A percentile compares a stretch with the other conserved stretches of the same genome.
These are phyloP conservation scores for Boletus pseudopeckii DNA, from an alignment of 768 basidiomycete genomes.

Conservation along the genomic window DNA sequence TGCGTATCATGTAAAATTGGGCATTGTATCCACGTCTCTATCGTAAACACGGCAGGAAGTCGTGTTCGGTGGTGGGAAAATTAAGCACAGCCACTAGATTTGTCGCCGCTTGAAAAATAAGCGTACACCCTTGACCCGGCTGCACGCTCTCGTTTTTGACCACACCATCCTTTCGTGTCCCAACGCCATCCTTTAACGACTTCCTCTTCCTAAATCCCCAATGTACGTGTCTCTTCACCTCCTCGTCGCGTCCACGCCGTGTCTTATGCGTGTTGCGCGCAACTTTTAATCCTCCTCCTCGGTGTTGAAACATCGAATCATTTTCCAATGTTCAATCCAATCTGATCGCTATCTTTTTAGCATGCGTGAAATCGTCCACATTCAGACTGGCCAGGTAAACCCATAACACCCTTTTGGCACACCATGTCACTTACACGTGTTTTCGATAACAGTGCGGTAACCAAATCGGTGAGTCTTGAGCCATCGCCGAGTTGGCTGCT, in stretches of 20 bases:
- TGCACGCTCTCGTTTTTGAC: slow-evolving; percentile 33
- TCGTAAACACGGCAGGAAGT: slow-evolving; percentile 9
- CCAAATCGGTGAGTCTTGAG: slow-evolving; percentile 81
- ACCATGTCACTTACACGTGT: slow-evolving; percentile 25
- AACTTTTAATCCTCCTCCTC: slow-evolving; percentile 17
- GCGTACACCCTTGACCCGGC: slow-evolving; percentile 39
- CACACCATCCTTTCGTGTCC: slow-evolving; percentile 33
- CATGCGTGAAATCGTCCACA: slow-evolving; percentile 99
- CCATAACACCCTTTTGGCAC: background rate
- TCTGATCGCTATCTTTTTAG: slow-evolving; percentile 42
- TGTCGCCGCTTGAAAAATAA: slow-evolving; percentile 37
- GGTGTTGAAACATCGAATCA: slow-evolving; percentile 19
- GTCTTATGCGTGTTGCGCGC: slow-evolving; percentile 29
- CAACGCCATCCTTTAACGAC: slow-evolving; percentile 33
- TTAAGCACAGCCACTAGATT: slow-evolving; percentile 23
- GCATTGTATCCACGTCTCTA: background rate
- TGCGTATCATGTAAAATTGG: background rate
- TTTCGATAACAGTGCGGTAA: slow-evolving; percentile 79
- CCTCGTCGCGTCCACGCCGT: slow-evolving; percentile 17
- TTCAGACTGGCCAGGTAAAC: slow-evolving; percentile 95
- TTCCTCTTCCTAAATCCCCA: slow-evolving; percentile 18
- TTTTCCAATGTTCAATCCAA: slow-evolving; percentile 11
- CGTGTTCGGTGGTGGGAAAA: slow-evolving; percentile 18
- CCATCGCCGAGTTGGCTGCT: slow-evolving; percentile 11
- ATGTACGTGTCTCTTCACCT: slow-evolving; percentile 31